Evolutionary conservation across 768 basidiomycete species (phyloP).

Genomic region (Symmetrospora coprosmae): DNA sequence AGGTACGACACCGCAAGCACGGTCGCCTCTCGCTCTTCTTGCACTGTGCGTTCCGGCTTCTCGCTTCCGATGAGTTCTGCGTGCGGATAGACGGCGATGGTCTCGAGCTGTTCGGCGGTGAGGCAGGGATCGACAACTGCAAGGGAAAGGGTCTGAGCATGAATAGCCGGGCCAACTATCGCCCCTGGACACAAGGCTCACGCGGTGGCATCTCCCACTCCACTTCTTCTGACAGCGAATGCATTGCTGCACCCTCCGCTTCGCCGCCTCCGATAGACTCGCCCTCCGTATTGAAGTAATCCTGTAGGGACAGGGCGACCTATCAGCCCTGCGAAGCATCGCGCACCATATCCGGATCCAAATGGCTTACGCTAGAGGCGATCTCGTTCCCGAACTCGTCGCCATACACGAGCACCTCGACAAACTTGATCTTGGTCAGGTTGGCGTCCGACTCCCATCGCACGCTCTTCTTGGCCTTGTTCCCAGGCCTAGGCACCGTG

Average conservation of each 20-base stretch:
- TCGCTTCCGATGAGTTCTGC: constrained; percentile 7
- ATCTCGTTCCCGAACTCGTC: constrained; percentile 19
- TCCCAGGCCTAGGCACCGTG: background rate
- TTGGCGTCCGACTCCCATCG: constrained; percentile 13
- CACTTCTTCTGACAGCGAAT: constrained; percentile 1
- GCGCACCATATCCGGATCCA: background rate
- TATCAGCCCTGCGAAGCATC: too few species aligned
- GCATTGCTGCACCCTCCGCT: constrained; percentile 15
- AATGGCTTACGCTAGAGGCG: background rate
- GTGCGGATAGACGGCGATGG: background rate
- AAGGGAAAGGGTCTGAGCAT: background rate
- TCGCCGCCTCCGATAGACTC: constrained; percentile 1
- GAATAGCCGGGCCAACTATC: background rate
- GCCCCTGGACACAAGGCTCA: background rate
- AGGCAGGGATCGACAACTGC: constrained; percentile 9
- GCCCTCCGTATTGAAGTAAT: constrained; percentile 16
- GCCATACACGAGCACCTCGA: constrained; percentile 7
- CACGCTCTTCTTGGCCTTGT: constrained; percentile 14
- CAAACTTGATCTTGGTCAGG: background rate
- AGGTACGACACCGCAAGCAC: constrained; percentile 1
- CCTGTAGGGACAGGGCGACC: background rate
- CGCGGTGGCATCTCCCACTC: constrained; percentile 15
- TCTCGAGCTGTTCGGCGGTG: background rate
- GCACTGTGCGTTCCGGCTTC: background rate
- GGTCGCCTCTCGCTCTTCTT: constrained; percentile 2